Evolutionary conservation across 75 land plant genomes (phyloP).

Genomic region (Pinus tabuliformis): DNA sequence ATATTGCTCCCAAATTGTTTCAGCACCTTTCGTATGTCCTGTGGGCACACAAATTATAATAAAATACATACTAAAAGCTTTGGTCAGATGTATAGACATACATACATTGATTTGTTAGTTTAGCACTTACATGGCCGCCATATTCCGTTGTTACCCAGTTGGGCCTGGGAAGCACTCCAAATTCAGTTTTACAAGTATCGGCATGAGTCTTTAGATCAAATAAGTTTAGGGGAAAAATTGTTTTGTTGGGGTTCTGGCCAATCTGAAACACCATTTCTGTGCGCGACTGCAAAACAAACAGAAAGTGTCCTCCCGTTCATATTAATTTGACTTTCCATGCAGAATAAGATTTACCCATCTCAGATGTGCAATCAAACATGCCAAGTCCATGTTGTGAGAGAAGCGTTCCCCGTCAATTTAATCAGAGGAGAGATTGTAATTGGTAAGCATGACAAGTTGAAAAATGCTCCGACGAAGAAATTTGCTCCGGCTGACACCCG

Average conservation of each 20-base stretch:
- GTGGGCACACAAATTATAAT: not conserved
- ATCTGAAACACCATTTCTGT: conserved; percentile 72
- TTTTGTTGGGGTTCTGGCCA: conserved; percentile 25
- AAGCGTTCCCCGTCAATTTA: too few relatives aligned
- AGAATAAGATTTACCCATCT: not conserved
- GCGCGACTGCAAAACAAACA: conserved; percentile 27
- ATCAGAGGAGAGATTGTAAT: too few relatives aligned
- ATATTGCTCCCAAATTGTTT: conserved; percentile 56
- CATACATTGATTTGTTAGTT: not conserved
- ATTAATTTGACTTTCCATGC: not conserved
- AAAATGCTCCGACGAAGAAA: too few relatives aligned
- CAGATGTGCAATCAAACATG: not conserved
- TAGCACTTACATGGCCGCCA: not conserved
- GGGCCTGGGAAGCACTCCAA: not conserved
- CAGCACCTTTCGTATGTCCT: conserved; percentile 47
- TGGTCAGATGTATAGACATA: not conserved
- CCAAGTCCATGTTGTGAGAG: too few relatives aligned
- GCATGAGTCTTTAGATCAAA: conserved; percentile 20
- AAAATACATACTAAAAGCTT: not conserved
- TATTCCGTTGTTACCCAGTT: not conserved
- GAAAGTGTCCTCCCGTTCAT: not conserved
- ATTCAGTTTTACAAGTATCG: too few relatives aligned
- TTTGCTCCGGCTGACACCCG: too few relatives aligned
- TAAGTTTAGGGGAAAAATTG: conserved; percentile 38
- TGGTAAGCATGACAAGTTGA: too few relatives aligned